Evolutionary conservation across 2,329 filamentous ascomycete genomes (phyloP).

Genomic region (Fonsecaea multimorphosa): DNA sequence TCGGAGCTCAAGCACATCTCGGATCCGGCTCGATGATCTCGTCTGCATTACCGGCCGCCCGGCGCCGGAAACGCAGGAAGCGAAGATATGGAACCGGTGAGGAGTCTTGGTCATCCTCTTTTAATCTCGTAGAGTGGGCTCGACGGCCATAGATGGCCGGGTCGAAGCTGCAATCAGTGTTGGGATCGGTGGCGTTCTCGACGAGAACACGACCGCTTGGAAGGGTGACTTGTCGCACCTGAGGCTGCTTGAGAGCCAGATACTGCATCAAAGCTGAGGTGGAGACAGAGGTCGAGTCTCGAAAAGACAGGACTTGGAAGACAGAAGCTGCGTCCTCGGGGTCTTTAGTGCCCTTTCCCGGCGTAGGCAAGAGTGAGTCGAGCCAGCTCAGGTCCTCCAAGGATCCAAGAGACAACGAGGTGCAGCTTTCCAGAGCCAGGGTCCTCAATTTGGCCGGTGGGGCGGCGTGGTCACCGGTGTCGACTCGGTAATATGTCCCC

Average conservation of each 20-base stretch:
- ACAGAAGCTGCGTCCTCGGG: neutral
- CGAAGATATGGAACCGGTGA: constrained; percentile 20
- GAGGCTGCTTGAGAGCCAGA: constrained; percentile 20
- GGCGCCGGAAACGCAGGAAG: neutral
- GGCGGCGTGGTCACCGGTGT: neutral
- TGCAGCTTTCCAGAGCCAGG: constrained; percentile 26
- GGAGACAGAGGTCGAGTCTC: constrained; percentile 12
- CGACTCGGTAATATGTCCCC: constrained; percentile 32
- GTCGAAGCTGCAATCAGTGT: neutral
- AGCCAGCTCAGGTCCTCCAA: constrained; percentile 28
- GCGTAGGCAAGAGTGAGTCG: constrained; percentile 19
- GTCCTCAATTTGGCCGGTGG: constrained; percentile 16
- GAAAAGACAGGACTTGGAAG: constrained; percentile 22
- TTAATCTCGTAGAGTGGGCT: neutral
- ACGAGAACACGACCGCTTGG: constrained; percentile 24
- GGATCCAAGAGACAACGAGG: constrained; percentile 5
- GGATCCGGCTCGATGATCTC: constrained; percentile 18
- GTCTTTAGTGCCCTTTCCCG: neutral
- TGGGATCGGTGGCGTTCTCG: neutral
- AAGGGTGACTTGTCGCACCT: constrained; percentile 23
- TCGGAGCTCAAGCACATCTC: neutral
- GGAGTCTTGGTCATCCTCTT: neutral
- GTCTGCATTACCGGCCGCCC: neutral
- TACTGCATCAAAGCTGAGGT: constrained; percentile 19
- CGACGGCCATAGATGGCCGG: neutral